Evolutionary conservation across 78 protist genomes (phyloP).

Genomic region (Acrasis kona): DNA sequence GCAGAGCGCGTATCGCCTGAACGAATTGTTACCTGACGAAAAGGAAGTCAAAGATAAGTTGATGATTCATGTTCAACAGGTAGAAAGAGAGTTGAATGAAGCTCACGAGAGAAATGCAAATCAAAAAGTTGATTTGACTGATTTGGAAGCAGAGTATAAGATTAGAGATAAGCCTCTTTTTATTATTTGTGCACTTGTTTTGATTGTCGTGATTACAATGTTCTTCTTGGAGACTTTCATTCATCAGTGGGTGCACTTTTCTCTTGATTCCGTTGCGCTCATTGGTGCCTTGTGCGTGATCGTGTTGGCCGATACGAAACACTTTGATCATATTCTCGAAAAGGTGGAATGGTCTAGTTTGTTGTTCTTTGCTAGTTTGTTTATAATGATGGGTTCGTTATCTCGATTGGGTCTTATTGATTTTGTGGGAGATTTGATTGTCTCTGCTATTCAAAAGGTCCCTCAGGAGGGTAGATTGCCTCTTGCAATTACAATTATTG

Average conservation of each 20-base stretch:
- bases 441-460: background rate
- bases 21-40: too few relatives aligned
- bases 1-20: too few relatives aligned
- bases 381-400: slow-evolving; percentile 28
- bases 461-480: slow-evolving; percentile 4
- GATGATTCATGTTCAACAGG: too few relatives aligned
- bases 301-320: slow-evolving; percentile 7
- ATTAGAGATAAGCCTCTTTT: too few relatives aligned
- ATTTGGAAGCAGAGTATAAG: too few relatives aligned
- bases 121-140: too few relatives aligned
- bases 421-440: slow-evolving; percentile 19
- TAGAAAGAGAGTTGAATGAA: too few relatives aligned
- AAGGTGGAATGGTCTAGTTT: slow-evolving; percentile 60
- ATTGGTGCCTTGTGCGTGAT: slow-evolving; percentile 33
- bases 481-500: slow-evolving; percentile 37
- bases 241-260: background rate
- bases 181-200: too few relatives aligned
- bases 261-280: slow-evolving; percentile 49
- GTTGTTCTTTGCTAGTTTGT: slow-evolving; percentile 43
- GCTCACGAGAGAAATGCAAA: too few relatives aligned
- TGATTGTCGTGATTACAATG: slow-evolving; percentile 13
- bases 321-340: background rate
- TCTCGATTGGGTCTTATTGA: slow-evolving; percentile 44
- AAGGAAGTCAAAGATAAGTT: too few relatives aligned
- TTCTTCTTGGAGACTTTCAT: slow-evolving; percentile 32